A percentile compares a stretch with the other conserved stretches of the same genome.
These are phyloP conservation scores for Nothophaeocryptopus gaeumannii DNA, from an alignment of 2,329 filamentous ascomycete genomes.

Conservation along the genomic window DNA sequence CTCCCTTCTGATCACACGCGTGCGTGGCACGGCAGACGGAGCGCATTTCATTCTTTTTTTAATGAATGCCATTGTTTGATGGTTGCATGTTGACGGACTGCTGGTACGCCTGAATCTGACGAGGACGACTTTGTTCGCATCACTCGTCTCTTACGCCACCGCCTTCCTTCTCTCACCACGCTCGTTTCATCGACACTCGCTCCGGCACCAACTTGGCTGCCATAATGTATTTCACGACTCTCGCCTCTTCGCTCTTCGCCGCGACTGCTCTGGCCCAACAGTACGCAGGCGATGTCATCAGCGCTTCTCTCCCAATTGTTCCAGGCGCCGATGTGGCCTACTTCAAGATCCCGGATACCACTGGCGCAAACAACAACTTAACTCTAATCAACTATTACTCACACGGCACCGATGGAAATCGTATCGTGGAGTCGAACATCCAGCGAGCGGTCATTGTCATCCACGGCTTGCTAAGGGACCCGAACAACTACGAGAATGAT, in stretches of 20 bases:
- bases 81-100: not conserved
- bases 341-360: slow-evolving; percentile 33
- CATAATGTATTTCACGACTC: slow-evolving; percentile 7
- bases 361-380: slow-evolving; percentile 24
- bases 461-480: slow-evolving; percentile 32
- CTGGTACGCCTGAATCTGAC: not conserved
- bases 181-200: slow-evolving; percentile 4
- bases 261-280: slow-evolving; percentile 23
- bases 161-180: not conserved
- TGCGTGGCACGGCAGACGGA: too few relatives aligned
- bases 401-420: slow-evolving; percentile 21
- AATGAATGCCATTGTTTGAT: too few relatives aligned
- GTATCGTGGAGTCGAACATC: slow-evolving; percentile 26
- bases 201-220: not conserved
- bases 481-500: slow-evolving; percentile 27
- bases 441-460: slow-evolving; percentile 33
- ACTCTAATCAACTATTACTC: slow-evolving; percentile 36
- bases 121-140: not conserved
- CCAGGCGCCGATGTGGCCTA: slow-evolving; percentile 28
- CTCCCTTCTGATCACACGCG: not conserved
- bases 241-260: not conserved
- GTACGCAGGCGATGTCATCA: slow-evolving; percentile 27
- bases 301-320: slow-evolving; percentile 21
- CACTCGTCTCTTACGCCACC: not conserved
- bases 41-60: too few relatives aligned